Percentiles rank a stretch among this genome's conserved stretches.
phyloP scores from a whole-genome alignment of 306 rosid genomes.

The Vigna angularis region DNA sequence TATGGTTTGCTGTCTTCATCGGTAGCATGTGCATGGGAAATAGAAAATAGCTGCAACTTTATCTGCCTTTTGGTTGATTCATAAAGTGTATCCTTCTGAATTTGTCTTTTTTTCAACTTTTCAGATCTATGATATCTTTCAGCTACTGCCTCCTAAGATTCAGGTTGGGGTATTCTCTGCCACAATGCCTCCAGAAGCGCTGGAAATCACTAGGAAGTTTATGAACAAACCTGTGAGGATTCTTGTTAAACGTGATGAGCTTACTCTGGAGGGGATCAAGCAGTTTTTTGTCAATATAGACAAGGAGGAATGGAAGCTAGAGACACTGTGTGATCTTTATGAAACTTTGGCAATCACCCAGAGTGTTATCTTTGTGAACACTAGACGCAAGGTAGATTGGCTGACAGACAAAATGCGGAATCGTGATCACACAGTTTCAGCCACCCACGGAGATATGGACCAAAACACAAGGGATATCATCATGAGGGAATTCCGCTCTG shows the following conservation, averaged over 20 bases:
- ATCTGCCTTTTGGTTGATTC: slow-evolving; percentile 17
- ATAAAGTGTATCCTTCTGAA: slow-evolving; percentile 25
- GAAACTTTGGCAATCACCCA: slow-evolving; percentile 32
- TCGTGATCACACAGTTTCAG: slow-evolving; percentile 33
- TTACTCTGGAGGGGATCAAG: slow-evolving; percentile 32
- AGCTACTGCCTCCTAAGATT: slow-evolving; percentile 76
- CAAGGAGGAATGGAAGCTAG: slow-evolving; percentile 21
- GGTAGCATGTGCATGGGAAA: not conserved
- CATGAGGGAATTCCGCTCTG: slow-evolving; percentile 83
- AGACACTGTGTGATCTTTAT: slow-evolving; percentile 25
- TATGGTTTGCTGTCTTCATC: slow-evolving; percentile 1
- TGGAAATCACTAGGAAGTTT: slow-evolving; percentile 28
- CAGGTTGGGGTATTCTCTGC: slow-evolving; percentile 72
- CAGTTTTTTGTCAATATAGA: slow-evolving; percentile 22
- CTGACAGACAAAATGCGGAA: slow-evolving; percentile 33
- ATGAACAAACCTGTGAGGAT: slow-evolving; percentile 31
- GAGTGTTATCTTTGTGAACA: slow-evolving; percentile 32
- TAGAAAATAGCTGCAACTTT: not conserved
- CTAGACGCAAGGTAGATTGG: slow-evolving; percentile 32
- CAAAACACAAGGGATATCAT: slow-evolving; percentile 79
- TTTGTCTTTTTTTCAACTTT: not conserved
- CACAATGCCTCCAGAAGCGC: slow-evolving; percentile 34
- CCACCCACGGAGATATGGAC: slow-evolving; percentile 74
- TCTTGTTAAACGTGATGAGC: slow-evolving; percentile 32
- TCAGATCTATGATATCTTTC: slow-evolving; percentile 83